Evolutionary conservation across 1,284 basidiomycete species (phyloP).

Genomic region (Irpex sp.): DNA sequence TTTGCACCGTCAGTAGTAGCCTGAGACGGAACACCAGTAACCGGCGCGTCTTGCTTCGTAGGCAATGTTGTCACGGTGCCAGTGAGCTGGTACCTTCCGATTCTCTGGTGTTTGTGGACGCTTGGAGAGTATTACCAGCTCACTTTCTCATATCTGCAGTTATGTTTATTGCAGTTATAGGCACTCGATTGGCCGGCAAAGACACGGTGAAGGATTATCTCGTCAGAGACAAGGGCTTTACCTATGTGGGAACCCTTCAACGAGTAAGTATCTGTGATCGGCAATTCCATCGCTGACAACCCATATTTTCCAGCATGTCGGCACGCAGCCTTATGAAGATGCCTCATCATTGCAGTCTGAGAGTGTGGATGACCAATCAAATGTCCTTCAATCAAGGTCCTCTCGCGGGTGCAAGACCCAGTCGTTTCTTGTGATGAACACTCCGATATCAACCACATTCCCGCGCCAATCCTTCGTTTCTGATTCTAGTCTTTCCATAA

Average conservation of each 20-base stretch:
- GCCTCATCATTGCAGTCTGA: not conserved
- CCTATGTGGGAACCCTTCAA: conserved; percentile 3
- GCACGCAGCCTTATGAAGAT: not conserved
- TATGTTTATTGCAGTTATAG: conserved; percentile 88
- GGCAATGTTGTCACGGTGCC: no score
- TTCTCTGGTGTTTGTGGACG: no score
- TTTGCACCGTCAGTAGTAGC: no score
- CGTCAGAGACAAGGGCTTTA: conserved; percentile 48
- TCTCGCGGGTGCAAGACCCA: conserved; percentile 13
- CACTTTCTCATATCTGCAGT: not conserved
- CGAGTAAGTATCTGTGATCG: not conserved
- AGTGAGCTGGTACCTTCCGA: no score
- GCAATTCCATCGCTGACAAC: not conserved
- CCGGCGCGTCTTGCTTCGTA: no score
- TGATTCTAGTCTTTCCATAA: not conserved
- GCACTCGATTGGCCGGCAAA: conserved; percentile 83
- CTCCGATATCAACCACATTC: conserved; percentile 21
- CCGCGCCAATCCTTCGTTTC: conserved; percentile 12
- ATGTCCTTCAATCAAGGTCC: not conserved
- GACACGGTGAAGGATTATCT: conserved; percentile 76
- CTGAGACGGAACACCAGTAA: no score
- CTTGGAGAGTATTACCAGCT: not conserved
- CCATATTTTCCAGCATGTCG: not conserved
- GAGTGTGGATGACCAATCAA: not conserved
- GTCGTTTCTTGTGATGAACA: conserved; percentile 27